These are phyloP conservation scores for Colletotrichum endophyticum DNA, from an alignment of 2,329 filamentous ascomycete genomes.

Conservation along the genomic window DNA sequence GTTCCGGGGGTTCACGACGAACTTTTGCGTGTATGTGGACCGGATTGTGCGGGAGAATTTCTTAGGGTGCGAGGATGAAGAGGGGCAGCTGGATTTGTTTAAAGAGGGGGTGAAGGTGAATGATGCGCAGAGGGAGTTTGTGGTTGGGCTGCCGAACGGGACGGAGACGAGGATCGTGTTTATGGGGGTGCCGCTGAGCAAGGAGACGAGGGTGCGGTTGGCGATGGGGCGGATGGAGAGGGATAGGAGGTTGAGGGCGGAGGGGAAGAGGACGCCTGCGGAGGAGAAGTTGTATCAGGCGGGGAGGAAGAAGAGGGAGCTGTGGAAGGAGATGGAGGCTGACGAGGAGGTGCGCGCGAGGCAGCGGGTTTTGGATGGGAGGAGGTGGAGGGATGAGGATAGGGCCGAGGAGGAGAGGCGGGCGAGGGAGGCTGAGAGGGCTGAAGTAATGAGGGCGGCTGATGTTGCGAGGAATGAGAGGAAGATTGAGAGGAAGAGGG, in stretches of 20 bases:
- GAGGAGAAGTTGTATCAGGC: not conserved
- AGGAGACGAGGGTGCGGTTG: not conserved
- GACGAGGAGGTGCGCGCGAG: not conserved
- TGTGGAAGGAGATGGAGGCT: not conserved
- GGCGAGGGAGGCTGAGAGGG: not conserved
- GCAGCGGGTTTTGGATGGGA: not conserved
- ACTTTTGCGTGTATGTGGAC: slow-evolving; percentile 6
- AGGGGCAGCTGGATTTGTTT: not conserved
- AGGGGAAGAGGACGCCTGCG: not conserved
- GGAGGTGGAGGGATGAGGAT: not conserved
- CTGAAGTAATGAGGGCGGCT: not conserved
- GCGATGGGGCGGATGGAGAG: not conserved
- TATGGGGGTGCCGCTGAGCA: slow-evolving; percentile 2
- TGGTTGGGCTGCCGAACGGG: not conserved
- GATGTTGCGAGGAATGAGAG: not conserved
- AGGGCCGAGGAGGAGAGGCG: not conserved
- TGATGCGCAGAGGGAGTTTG: not conserved
- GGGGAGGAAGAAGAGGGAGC: not conserved
- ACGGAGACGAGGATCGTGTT: not conserved
- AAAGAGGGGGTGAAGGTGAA: not conserved
- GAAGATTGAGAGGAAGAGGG: not conserved
- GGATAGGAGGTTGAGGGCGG: not conserved
- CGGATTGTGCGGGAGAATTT: not conserved
- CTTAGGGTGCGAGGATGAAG: not conserved
- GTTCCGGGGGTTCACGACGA: slow-evolving; percentile 6